These are phyloP conservation scores for Pholiota conissans DNA, from an alignment of 768 basidiomycete genomes.

Conservation along the genomic window DNA sequence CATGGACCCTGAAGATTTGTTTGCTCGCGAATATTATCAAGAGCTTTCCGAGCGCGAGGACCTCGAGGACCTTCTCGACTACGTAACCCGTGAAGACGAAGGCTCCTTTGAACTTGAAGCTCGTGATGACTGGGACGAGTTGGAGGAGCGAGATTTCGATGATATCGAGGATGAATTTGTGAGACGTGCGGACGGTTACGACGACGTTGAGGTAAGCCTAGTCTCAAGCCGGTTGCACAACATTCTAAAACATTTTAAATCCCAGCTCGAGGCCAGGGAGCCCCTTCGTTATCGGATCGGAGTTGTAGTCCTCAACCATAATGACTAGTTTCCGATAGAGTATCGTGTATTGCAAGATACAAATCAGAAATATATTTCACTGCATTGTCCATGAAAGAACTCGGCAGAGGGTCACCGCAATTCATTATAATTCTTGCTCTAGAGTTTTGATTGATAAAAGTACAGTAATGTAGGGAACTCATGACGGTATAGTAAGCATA, in stretches of 20 bases:
- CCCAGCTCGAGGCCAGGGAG: conserved; percentile 1
- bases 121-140: not conserved
- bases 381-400: not conserved
- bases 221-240: not conserved
- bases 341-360: not conserved
- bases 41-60: not conserved
- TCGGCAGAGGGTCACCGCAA: too few species aligned
- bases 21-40: not conserved
- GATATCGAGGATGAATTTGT: not conserved
- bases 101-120: not conserved
- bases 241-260: not conserved
- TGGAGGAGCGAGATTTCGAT: not conserved
- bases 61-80: not conserved
- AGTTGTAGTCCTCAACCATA: not conserved
- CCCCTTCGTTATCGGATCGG: conserved; percentile 2
- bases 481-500: too few species aligned
- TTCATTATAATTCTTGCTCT: too few species aligned
- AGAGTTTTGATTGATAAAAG: too few species aligned
- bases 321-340: not conserved
- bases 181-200: not conserved
- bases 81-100: not conserved
- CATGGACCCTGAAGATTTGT: not conserved
- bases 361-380: not conserved
- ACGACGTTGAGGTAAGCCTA: not conserved
- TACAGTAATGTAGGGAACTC: too few species aligned